Evolutionary conservation across 768 basidiomycete genomes (phyloP), one percentile per base, ranked within the genome.

Genomic region (Galerina sulciceps): DNA sequence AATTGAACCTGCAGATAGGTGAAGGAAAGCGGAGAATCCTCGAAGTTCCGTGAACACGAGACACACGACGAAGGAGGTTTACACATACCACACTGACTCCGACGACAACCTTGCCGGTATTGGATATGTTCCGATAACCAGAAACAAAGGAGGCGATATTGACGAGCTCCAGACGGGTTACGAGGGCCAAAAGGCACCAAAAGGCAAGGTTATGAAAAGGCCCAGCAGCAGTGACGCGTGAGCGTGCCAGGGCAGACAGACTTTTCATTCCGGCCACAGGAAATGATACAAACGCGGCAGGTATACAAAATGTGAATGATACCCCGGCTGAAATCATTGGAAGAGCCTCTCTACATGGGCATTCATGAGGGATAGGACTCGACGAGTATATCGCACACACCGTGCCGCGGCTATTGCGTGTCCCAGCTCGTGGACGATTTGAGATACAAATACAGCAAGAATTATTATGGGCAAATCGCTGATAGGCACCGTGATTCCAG

Each of bases 401-500:
- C 89, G 67, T 17, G 91, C 89, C 11, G 88, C 93, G 9, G 86
- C 76, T 43, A 94, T 66, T 11, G 88, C 90, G 71, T 96, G 93
- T 6, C 93, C 93, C 0, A 83, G 71, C 73, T 96, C 93, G 63
- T 95, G 93, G 17, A 90, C 68, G n/a, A 87, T 64, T 70, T 94
- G 93, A 53, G 82, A 81, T 9, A 84, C 20, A 45, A 87, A 77
- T 14, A 94, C 78, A 0, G 88, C 81, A 6, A 83, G 34, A 6
- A 94, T 63, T 47, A 94, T 83, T 14, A 87, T 62, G 4, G 89
- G 89, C 1, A 91, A 67, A 66, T 95, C 87, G 22, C 74, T 72
- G n/a, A 92, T 65, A 1, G 93, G 93, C 1, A 91, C 84, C 2
- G 91, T 96, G 6, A 93, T 60, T 1, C 93, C 93, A 18, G 94